Conservation (phyloP, 257 asterid species). For the Solanum tarapatanum region DNA sequence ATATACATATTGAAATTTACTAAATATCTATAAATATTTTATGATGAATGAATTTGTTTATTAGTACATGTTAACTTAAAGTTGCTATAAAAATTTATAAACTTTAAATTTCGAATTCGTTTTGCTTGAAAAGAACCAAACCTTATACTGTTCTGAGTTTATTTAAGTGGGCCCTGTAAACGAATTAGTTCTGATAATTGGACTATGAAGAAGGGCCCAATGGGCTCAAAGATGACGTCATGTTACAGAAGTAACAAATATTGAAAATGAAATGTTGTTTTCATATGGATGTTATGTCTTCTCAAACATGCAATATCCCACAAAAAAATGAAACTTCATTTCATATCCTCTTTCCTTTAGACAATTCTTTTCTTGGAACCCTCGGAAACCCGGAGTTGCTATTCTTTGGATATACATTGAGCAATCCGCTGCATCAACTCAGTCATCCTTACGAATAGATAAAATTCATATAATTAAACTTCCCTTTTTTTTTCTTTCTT, state of each 20-base stretch:
- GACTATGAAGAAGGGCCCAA: neutral
- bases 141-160: neutral
- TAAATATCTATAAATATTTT: neutral
- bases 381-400: neutral
- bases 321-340: neutral
- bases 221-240: neutral
- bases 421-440: rapidly evolving
- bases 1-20: neutral
- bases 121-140: neutral
- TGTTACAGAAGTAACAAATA: neutral
- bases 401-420: neutral
- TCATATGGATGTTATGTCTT: neutral
- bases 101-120: neutral
- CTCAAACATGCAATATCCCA: neutral
- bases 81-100: neutral
- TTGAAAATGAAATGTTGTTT: neutral
- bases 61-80: neutral
- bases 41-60: neutral
- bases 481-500: neutral
- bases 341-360: neutral
- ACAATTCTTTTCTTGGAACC: neutral
- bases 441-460: neutral
- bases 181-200: neutral
- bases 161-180: neutral
- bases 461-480: neutral